phyloP scores from a whole-genome alignment of 2,329 filamentous ascomycete species.

The Myriangium duriaei region DNA sequence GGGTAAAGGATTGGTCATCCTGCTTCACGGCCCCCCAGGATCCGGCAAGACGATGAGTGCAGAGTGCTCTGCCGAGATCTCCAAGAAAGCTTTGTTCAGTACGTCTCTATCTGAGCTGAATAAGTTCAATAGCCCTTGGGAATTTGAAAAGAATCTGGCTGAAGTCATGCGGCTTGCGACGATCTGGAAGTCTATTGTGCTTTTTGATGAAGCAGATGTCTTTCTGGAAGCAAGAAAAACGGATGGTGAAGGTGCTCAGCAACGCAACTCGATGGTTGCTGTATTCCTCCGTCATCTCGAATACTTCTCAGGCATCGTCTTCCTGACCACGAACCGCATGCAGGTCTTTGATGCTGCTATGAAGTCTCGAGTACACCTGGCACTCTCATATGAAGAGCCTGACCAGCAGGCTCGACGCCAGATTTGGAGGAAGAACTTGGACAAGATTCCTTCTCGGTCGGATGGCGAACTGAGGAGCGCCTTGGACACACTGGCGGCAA shows the following conservation, averaged over 20 bases:
- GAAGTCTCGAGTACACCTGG: conserved; percentile 23
- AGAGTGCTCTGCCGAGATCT: conserved; percentile 10
- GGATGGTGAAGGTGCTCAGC: conserved; percentile 13
- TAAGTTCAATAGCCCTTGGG: conserved; percentile 12
- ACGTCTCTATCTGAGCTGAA: neutral
- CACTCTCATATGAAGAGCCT: conserved; percentile 18
- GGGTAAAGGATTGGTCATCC: conserved; percentile 14
- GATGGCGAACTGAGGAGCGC: neutral
- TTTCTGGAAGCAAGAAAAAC: conserved; percentile 19
- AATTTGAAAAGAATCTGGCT: conserved; percentile 13
- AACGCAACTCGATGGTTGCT: conserved; percentile 16
- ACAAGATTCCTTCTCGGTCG: neutral
- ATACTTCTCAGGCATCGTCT: conserved; percentile 28
- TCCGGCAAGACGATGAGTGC: conserved; percentile 18
- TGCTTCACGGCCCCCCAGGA: conserved; percentile 18
- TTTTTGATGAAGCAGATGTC: conserved; percentile 29
- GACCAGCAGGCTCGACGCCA: neutral
- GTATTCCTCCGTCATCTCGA: conserved; percentile 29
- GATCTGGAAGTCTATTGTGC: conserved; percentile 21
- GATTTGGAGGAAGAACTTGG: neutral
- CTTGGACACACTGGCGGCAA: neutral
- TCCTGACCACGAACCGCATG: conserved; percentile 28
- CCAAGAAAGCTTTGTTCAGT: conserved; percentile 1
- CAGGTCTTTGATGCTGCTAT: conserved; percentile 28
- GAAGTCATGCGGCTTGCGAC: conserved; percentile 13